These are phyloP conservation scores for Boletellus emodensis DNA, from an alignment of 768 basidiomycete species.

Conservation along the genomic window DNA sequence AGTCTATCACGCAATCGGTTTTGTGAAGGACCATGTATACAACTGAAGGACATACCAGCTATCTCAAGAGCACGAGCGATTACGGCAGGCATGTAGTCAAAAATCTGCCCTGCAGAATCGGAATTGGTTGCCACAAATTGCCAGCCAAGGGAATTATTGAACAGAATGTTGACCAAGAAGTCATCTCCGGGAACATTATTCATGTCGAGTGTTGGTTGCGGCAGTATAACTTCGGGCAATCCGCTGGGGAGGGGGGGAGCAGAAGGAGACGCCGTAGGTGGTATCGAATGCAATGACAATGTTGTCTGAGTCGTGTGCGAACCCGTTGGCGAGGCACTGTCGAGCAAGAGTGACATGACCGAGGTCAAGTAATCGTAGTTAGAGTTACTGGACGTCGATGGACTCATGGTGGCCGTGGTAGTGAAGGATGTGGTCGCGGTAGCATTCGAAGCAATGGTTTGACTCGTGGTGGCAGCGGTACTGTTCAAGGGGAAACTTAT, in stretches of 20 bases:
- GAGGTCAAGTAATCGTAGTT: constrained; percentile 35
- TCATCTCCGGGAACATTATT: constrained; percentile 35
- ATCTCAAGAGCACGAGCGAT: constrained; percentile 45
- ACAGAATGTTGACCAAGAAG: constrained; percentile 60
- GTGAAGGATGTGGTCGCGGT: constrained; percentile 6
- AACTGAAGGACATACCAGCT: constrained; percentile 30
- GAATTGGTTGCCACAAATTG: constrained; percentile 53
- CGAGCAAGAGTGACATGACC: constrained; percentile 31
- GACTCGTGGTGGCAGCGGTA: constrained; percentile 1
- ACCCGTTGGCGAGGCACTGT: constrained; percentile 17
- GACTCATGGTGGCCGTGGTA: constrained; percentile 13
- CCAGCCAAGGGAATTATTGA: constrained; percentile 64
- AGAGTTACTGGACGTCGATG: constrained; percentile 13
- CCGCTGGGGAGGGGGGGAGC: constrained; percentile 47
- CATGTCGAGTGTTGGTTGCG: constrained; percentile 26
- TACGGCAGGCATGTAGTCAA: constrained; percentile 61
- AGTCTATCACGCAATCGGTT: constrained; percentile 31
- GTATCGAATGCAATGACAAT: constrained; percentile 15
- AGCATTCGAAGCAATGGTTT: constrained; percentile 2
- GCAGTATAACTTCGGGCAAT: constrained; percentile 60
- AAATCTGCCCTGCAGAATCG: constrained; percentile 70
- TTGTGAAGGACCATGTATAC: constrained; percentile 13
- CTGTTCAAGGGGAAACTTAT: constrained; percentile 30
- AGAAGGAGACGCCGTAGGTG: constrained; percentile 26
- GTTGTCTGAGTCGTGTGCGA: constrained; percentile 27